Percentiles rank a stretch among this genome's conserved stretches.
Conservation (phyloP, 2,329 filamentous ascomycete genomes). For the Monosporascus sp. region DNA sequence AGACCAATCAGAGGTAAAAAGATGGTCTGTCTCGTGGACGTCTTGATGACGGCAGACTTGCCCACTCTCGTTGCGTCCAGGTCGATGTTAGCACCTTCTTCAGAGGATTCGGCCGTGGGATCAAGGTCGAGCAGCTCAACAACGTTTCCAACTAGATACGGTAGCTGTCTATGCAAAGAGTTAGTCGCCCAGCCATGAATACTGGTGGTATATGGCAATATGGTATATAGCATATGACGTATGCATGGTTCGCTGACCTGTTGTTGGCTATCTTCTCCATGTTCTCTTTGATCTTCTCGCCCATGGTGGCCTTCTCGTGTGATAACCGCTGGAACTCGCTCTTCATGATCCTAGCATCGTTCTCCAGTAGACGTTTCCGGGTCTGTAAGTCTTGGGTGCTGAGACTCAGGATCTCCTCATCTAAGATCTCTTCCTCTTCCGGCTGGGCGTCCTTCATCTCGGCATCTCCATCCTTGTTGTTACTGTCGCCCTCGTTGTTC, state of each 20-base stretch:
- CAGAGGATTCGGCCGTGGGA: conserved; percentile 88
- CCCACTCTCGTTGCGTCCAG: conserved; percentile 93
- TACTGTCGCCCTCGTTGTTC: conserved; percentile 48
- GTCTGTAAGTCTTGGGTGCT: conserved; percentile 94
- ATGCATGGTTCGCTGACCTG: conserved; percentile 52
- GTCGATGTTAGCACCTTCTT: conserved; percentile 98
- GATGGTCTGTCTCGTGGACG: conserved; percentile 95
- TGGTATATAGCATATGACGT: not conserved
- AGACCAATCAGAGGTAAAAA: conserved; percentile 96
- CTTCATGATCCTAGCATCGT: conserved; percentile 97
- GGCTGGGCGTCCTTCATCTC: conserved; percentile 84
- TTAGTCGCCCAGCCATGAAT: conserved; percentile 5
- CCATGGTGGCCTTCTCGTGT: conserved; percentile 94
- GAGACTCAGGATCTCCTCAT: conserved; percentile 87
- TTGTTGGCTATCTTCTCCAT: conserved; percentile 99
- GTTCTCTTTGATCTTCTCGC: conserved; percentile 99
- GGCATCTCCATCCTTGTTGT: conserved; percentile 64
- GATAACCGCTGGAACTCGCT: conserved; percentile 91
- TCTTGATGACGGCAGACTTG: conserved; percentile 99
- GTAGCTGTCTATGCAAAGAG: conserved; percentile 68
- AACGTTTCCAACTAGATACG: conserved; percentile 96
- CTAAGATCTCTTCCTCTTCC: conserved; percentile 75
- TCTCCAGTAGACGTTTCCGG: conserved; percentile 86
- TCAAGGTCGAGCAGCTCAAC: conserved; percentile 96
- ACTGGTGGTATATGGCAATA: too few species aligned